Evolutionary conservation across 1,139 yeast genomes (phyloP), one percentile per base, ranked within the genome.

Genomic region (Candida glucosophila): DNA sequence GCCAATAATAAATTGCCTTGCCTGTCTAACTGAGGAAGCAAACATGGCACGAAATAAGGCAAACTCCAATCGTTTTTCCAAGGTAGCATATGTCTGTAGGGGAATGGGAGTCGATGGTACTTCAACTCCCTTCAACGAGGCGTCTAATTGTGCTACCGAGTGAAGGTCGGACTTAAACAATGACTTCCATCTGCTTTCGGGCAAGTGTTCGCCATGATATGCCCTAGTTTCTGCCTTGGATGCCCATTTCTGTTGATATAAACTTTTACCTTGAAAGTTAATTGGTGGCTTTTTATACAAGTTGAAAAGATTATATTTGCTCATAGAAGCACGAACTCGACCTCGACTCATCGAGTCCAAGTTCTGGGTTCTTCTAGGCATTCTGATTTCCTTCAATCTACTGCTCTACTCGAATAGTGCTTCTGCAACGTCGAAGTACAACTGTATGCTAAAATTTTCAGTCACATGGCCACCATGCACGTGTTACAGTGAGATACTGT

Each of bases 21-120:
- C 95, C 55, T 90, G 97, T 64, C 96, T 77, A 5, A 85, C 74
- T 5, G 95, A 82, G 5, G 95, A 73, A 4, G 98, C 95, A 60
- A 90, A 88, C 80, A 90, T 68, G 19, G 96, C 67, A 53, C 98
- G 74, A 58, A 83, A 90, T 8, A 90, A 45, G 1, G 96, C 96
- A 47, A 79, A 73, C 49, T 90, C 98, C 21, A 90, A 67, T 47
- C 98, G 67, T 49, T 79, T 80, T 50, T 90, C 98, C 34, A 92
- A 60, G 4, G 77, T 77, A 4, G 94, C 95, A 54, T 67, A 90
- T 1, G 96, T 80, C 56, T 90, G 98, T 44, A 86, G 55, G 24
- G 85, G 75, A 58, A 82, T 73, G 7, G 98, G 98, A 2, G 90
- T 78, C 24, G 63, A 60, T n/a, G 55, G 59, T 11, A 66, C 66